Evolutionary conservation across 768 basidiomycete genomes (phyloP), one percentile per base, ranked within the genome.

Genomic region (Leccinum truebloodii): DNA sequence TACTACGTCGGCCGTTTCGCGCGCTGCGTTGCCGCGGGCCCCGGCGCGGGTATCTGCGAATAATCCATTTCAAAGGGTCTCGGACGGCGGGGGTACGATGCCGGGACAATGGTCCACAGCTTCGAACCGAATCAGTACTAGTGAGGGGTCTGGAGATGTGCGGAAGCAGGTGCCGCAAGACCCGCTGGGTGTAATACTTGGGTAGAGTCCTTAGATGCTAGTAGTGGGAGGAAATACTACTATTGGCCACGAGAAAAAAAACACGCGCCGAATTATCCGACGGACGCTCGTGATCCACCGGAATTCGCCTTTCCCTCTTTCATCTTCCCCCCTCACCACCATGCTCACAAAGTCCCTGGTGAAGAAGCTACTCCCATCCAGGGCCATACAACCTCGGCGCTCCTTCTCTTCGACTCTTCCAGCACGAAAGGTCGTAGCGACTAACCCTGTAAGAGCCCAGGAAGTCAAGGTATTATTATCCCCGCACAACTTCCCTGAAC

Each of bases 381-480:
- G 80, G 73, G 77, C 81, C 59, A 75, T 74, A 58, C 81, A 77
- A 66, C 73, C 81, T 51, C 77, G 76, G 35, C 83, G 89, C 63
- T 77, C 85, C 5, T 93, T 94, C 75, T 84, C 86, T 69, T 78
- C 86, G 2, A 86, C 93, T 3, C 73, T 84, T 8, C 76, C 84
- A 46, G 82, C 80, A 24, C 76, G 80, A 63, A 84, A 80, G 70
- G 80, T 92, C 64, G 84, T 86, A 60, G 85, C 86, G 44, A 86
- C 89, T 52, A 88, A 83, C 69, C 88, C 90, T 26, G 82, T 87
- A 65, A 90, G 86, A 74, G 93, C 92, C 16, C 82, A 92, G 76
- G 87, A 93, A 76, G 92, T 88, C 74, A 82, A 87, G 81, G 92
- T 93, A 71, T 53, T 32, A 54, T 58, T 34, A 54, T 58, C 54